Percentiles rank a stretch among this genome's conserved stretches.
These are phyloP conservation scores for Neurospora tetrasperma DNA, from an alignment of 495 filamentous ascomycete genomes.

Conservation along the genomic window DNA sequence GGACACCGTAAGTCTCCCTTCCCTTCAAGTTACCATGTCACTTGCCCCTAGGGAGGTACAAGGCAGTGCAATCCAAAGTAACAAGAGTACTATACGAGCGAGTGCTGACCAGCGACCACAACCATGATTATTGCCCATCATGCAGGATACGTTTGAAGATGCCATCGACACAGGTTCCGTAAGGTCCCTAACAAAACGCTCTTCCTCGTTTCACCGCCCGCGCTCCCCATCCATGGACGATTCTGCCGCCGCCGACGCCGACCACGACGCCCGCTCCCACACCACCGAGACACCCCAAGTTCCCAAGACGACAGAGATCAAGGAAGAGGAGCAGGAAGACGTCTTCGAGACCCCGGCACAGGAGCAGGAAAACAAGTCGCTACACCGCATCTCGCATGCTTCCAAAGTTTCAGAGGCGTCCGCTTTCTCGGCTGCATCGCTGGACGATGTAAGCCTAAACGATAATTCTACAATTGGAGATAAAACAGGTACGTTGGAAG, in stretches of 20 bases:
- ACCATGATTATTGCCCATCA: background rate
- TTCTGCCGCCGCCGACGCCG: constrained; percentile 15
- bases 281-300: constrained; percentile 15
- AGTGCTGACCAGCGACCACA: constrained; percentile 7
- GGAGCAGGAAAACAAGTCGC: constrained; percentile 28
- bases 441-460: constrained; percentile 62
- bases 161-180: constrained; percentile 49
- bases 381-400: constrained; percentile 51
- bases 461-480: constrained; percentile 32
- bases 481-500: constrained; percentile 18
- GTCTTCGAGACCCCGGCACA: constrained; percentile 1
- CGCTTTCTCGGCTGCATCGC: constrained; percentile 20
- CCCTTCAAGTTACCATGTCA: background rate
- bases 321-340: constrained; percentile 1
- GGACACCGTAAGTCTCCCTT: background rate
- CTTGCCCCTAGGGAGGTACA: background rate
- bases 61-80: background rate
- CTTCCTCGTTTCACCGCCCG: constrained; percentile 29
- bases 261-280: constrained; percentile 17
- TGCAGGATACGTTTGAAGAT: constrained; percentile 70
- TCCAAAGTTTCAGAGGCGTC: constrained; percentile 14
- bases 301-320: constrained; percentile 4
- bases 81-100: background rate
- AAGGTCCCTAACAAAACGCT: constrained; percentile 39
- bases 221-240: constrained; percentile 14